Evolutionary conservation across 176 grass and related monocot species (phyloP).

Genomic region (Bolboschoenus planiculmis): DNA sequence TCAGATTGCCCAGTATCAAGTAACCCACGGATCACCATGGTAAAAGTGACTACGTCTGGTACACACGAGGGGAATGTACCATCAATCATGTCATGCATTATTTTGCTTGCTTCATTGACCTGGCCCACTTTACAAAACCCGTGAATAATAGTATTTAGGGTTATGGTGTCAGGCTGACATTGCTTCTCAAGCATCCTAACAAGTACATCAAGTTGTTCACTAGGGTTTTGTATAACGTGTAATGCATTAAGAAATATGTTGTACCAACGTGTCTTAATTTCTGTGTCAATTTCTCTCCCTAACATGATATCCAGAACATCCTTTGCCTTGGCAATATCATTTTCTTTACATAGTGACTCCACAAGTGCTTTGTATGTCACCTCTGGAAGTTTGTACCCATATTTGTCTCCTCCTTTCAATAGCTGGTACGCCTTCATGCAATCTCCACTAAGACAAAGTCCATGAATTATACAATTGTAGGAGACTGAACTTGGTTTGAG

Average conservation of each 20-base stretch:
- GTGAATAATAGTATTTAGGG: constrained; percentile 82
- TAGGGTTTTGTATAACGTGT: constrained; percentile 48
- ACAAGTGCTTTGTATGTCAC: constrained; percentile 63
- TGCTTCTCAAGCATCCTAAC: constrained; percentile 73
- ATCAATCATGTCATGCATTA: constrained; percentile 64
- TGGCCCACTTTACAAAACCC: constrained; percentile 79
- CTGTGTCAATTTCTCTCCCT: constrained; percentile 4
- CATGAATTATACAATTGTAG: constrained; percentile 90
- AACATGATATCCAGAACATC: constrained; percentile 62
- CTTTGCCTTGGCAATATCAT: constrained; percentile 61
- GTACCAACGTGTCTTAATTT: constrained; percentile 53
- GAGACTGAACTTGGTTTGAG: constrained; percentile 48
- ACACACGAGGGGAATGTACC: constrained; percentile 50
- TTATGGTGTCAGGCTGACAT: constrained; percentile 59
- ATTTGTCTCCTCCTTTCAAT: constrained; percentile 50
- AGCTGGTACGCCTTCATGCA: constrained; percentile 66
- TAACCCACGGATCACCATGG: constrained; percentile 60
- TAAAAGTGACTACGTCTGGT: constrained; percentile 80
- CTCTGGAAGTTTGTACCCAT: constrained; percentile 45
- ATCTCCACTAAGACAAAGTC: constrained; percentile 47
- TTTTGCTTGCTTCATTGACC: constrained; percentile 59
- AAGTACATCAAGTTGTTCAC: constrained; percentile 61
- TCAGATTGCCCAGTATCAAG: constrained; percentile 41
- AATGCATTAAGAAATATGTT: constrained; percentile 76
- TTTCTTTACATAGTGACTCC: constrained; percentile 57